Evolutionary conservation across 495 filamentous ascomycete genomes (phyloP).

Genomic region (Neohortaea acidophila): DNA sequence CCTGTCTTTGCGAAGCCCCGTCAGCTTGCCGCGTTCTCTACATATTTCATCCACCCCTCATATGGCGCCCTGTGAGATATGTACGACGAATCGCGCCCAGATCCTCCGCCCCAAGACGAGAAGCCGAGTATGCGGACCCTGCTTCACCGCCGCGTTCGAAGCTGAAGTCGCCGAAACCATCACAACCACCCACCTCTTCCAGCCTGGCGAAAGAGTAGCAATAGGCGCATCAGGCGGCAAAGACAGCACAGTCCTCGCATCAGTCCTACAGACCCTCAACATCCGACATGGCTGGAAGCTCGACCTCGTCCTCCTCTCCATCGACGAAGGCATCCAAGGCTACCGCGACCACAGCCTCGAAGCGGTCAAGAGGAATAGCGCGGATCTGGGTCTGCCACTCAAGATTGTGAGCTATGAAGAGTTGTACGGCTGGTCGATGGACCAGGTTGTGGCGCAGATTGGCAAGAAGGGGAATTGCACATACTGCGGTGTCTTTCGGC

Average conservation of each 20-base stretch:
- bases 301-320: constrained; percentile 70
- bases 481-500: constrained; percentile 90
- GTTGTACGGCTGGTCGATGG: constrained; percentile 98
- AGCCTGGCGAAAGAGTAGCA: constrained; percentile 70
- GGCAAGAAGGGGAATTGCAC: constrained; percentile 99
- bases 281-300: constrained; percentile 77
- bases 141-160: constrained; percentile 80
- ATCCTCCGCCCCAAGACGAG: constrained; percentile 91
- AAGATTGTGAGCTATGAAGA: constrained; percentile 87
- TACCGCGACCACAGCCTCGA: constrained; percentile 92
- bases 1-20: too few relatives aligned
- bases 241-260: constrained; percentile 91
- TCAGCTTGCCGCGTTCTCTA: too few relatives aligned
- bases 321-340: constrained; percentile 94
- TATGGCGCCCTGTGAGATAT: constrained; percentile 61
- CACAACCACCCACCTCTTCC: constrained; percentile 58
- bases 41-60: constrained; percentile 2
- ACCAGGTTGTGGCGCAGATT: constrained; percentile 86
- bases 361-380: constrained; percentile 85
- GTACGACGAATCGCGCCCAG: constrained; percentile 59
- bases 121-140: constrained; percentile 74
- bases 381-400: constrained; percentile 78
- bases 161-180: constrained; percentile 90
- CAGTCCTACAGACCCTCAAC: constrained; percentile 86
- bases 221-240: constrained; percentile 96